A percentile compares a stretch with the other conserved stretches of the same genome.
Evolutionary conservation across 2,329 filamentous ascomycete genomes (phyloP).

Genomic region (Teratosphaeria destructans): DNA sequence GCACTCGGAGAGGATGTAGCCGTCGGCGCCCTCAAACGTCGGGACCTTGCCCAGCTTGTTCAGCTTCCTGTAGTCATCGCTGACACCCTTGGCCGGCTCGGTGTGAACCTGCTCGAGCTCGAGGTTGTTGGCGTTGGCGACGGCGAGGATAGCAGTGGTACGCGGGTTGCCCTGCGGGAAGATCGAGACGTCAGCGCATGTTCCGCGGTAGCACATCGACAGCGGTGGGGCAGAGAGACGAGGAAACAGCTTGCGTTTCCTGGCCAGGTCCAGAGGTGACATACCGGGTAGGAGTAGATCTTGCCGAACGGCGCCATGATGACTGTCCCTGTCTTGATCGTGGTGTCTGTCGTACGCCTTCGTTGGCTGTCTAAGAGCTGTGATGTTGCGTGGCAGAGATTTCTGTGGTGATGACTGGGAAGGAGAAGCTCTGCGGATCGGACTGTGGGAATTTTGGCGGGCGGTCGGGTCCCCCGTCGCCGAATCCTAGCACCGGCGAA

Average conservation of each 20-base stretch:
- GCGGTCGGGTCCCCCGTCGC: neutral
- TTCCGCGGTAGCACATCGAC: neutral
- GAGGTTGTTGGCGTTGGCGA: slow-evolving; percentile 95
- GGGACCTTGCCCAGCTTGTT: slow-evolving; percentile 87
- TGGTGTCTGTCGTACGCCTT: slow-evolving; percentile 17
- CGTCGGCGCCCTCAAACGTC: slow-evolving; percentile 84
- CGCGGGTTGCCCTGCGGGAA: slow-evolving; percentile 67
- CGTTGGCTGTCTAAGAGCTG: slow-evolving; percentile 15
- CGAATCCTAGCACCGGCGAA: neutral
- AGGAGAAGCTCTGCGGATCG: neutral
- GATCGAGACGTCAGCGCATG: neutral
- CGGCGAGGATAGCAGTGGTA: slow-evolving; percentile 76
- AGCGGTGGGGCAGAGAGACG: slow-evolving; percentile 1
- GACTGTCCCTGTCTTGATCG: slow-evolving; percentile 3
- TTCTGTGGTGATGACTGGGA: neutral
- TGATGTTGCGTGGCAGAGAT: neutral
- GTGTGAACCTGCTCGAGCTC: slow-evolving; percentile 77
- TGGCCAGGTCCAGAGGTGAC: slow-evolving; percentile 13
- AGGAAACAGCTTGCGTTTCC: neutral
- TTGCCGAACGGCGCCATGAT: slow-evolving; percentile 73
- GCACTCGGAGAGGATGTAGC: slow-evolving; percentile 76
- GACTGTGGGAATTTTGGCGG: neutral
- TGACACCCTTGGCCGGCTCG: slow-evolving; percentile 52
- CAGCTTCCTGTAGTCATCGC: slow-evolving; percentile 69
- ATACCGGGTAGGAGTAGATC: slow-evolving; percentile 79